Evolutionary conservation across 441 rosid genomes (phyloP).

Genomic region (Populus hybrid): DNA sequence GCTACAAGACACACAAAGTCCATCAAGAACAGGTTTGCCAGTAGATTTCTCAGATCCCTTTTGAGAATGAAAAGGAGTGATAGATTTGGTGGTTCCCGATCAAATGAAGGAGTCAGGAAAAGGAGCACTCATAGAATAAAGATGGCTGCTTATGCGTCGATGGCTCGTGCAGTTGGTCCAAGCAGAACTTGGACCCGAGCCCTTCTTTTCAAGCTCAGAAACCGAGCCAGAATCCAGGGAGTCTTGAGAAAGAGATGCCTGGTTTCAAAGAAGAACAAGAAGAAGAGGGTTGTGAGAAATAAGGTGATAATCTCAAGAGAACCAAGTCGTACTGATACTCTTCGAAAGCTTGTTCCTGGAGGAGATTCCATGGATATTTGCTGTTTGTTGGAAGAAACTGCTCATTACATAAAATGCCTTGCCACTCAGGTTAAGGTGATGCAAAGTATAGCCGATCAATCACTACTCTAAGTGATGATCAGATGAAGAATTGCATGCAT

Average conservation of each 20-base stretch:
- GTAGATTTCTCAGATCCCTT: conserved; percentile 16
- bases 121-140: conserved; percentile 10
- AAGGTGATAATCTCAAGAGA: neutral
- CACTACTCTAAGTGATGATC: conserved; percentile 27
- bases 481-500: conserved; percentile 1
- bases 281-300: neutral
- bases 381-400: conserved; percentile 51
- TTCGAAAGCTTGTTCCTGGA: conserved; percentile 51
- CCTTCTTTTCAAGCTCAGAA: conserved; percentile 18
- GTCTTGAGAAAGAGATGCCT: neutral
- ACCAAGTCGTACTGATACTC: conserved; percentile 17
- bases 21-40: conserved; percentile 11
- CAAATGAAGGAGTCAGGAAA: neutral
- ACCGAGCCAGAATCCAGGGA: neutral
- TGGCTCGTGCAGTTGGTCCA: conserved; percentile 22
- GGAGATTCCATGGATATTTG: conserved; percentile 44
- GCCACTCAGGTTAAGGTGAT: conserved; percentile 51
- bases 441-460: conserved; percentile 37
- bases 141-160: conserved; percentile 20
- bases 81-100: neutral
- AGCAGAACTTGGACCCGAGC: conserved; percentile 23
- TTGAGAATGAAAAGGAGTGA: neutral
- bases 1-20: neutral
- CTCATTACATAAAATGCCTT: conserved; percentile 51
- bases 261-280: neutral